Evolutionary conservation across 106 monocot species (phyloP), one percentile per base, ranked within the genome.

Genomic region (Dendrobium catenatum): DNA sequence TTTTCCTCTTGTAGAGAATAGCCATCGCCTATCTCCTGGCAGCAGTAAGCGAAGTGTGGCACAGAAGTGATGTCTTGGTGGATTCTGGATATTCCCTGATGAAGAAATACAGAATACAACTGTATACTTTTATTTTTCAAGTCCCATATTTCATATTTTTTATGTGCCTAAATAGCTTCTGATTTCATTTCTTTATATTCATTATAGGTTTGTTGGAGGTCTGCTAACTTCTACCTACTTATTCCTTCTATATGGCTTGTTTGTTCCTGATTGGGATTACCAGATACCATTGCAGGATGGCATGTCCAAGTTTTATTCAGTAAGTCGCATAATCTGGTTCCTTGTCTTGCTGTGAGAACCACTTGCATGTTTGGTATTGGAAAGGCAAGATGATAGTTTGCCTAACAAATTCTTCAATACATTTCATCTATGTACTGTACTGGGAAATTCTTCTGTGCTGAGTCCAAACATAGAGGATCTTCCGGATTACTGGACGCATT

Each of bases 221-320:
- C 66, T 76, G 37, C 80, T 88, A 75, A 81, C 86, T 42, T 55
- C 49, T 22, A 56, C 81, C 15, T 88, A 88, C 70, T 33, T 83
- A 73, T 29, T 43, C 0, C 81, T 88, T 27, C 46, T 86, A 47
- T 88, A 85, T 83, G 86, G 88, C 44, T 68, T 86, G 29, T 86
- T 86, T 84, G 86, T 88, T 40, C 86, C 88, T 79, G 88, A 86
- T 76, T 88, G 88, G 88, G 83, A 85, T 51, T 88, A 86, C 61
- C 67, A 88, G 49, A 74, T 83, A 47, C 18, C 78, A 54, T 51
- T 49, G 11, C 47, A 78, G 15, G 68, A 78, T 15, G 49, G 78
- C 75, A 73, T 66, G 16, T 15, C 59, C 10, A 78, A 83, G 59
- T 79, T 80, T 7, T 83, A 75, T 22, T 83, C 68, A 31, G 88